These are phyloP conservation scores for Zygoascus hellenicus DNA, from an alignment of 1,139 yeast genomes.

Conservation along the genomic window DNA sequence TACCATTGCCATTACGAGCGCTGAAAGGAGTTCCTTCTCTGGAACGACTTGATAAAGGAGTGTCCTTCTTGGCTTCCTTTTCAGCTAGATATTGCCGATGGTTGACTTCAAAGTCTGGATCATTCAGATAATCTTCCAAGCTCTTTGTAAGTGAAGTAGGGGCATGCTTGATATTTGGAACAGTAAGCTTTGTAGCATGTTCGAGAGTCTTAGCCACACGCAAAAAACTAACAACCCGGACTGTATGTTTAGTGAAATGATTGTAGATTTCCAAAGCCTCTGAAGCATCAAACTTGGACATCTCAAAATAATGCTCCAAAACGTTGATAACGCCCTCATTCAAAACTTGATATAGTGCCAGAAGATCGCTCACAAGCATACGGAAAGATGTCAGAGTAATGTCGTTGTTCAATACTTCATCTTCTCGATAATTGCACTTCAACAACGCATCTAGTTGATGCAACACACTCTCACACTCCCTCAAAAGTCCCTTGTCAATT, in stretches of 20 bases:
- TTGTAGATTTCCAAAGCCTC: slow-evolving; percentile 80
- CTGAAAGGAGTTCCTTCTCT: neutral
- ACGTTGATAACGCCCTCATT: slow-evolving; percentile 94
- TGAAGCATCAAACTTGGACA: slow-evolving; percentile 80
- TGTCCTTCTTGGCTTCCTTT: slow-evolving; percentile 39
- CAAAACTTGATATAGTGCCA: slow-evolving; percentile 77
- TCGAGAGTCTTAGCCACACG: slow-evolving; percentile 87
- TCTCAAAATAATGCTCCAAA: slow-evolving; percentile 90
- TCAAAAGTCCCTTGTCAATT: slow-evolving; percentile 74
- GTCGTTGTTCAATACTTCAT: slow-evolving; percentile 67
- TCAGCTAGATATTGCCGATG: slow-evolving; percentile 73
- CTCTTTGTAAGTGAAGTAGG: slow-evolving; percentile 89
- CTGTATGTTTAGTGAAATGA: slow-evolving; percentile 78
- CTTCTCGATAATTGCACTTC: slow-evolving; percentile 63
- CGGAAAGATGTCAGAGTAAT: slow-evolving; percentile 78
- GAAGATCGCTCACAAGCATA: slow-evolving; percentile 76
- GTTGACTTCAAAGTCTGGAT: slow-evolving; percentile 76
- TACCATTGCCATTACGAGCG: slow-evolving; percentile 26
- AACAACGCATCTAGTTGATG: slow-evolving; percentile 71
- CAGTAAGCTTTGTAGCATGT: slow-evolving; percentile 79
- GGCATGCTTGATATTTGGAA: slow-evolving; percentile 95
- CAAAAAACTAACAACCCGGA: slow-evolving; percentile 78
- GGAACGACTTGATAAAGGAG: neutral
- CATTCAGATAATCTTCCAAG: slow-evolving; percentile 80
- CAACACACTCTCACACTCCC: slow-evolving; percentile 83